Percentiles rank a stretch among this genome's conserved stretches.
phyloP scores from a whole-genome alignment of 1,139 yeast genomes.

The Blastobotrys indianensis region DNA sequence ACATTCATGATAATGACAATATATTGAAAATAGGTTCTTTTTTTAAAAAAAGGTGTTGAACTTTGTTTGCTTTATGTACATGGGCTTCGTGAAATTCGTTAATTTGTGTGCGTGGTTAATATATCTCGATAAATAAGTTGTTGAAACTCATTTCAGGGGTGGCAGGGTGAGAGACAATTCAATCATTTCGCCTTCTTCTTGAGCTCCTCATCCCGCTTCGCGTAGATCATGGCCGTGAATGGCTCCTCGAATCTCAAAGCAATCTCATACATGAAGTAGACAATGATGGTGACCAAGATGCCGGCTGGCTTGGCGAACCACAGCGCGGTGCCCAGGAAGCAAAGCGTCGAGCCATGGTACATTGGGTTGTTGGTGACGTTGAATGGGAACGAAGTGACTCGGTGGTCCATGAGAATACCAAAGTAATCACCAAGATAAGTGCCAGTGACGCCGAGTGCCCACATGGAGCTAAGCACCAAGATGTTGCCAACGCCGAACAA shows the following conservation, averaged over 20 bases:
- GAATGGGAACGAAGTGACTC: slow-evolving; percentile 94
- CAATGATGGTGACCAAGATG: slow-evolving; percentile 61
- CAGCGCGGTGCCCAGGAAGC: slow-evolving; percentile 86
- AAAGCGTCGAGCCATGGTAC: slow-evolving; percentile 88
- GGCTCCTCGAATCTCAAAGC: slow-evolving; percentile 93
- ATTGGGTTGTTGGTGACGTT: slow-evolving; percentile 87
- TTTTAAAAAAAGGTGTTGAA: background rate
- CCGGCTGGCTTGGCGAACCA: slow-evolving; percentile 92
- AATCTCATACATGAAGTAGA: slow-evolving; percentile 71
- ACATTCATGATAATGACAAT: background rate
- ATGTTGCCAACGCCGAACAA: slow-evolving; percentile 66
- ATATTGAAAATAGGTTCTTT: background rate
- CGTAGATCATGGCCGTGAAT: slow-evolving; percentile 84
- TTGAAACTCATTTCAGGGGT: too few species aligned
- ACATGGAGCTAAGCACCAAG: slow-evolving; percentile 81
- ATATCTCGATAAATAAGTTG: too few species aligned
- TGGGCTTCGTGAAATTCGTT: too few species aligned
- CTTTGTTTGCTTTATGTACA: background rate
- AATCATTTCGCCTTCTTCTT: slow-evolving; percentile 21
- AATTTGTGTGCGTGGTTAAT: too few species aligned
- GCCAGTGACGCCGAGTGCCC: slow-evolving; percentile 90
- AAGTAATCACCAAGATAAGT: slow-evolving; percentile 96
- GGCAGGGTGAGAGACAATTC: too few species aligned
- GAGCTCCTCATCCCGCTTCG: slow-evolving; percentile 47
- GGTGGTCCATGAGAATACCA: slow-evolving; percentile 85